Percentiles rank a stretch among this genome's conserved stretches.
phyloP scores from a whole-genome alignment of 176 grass and related monocot species.

The Cenchrus fungigraminus region DNA sequence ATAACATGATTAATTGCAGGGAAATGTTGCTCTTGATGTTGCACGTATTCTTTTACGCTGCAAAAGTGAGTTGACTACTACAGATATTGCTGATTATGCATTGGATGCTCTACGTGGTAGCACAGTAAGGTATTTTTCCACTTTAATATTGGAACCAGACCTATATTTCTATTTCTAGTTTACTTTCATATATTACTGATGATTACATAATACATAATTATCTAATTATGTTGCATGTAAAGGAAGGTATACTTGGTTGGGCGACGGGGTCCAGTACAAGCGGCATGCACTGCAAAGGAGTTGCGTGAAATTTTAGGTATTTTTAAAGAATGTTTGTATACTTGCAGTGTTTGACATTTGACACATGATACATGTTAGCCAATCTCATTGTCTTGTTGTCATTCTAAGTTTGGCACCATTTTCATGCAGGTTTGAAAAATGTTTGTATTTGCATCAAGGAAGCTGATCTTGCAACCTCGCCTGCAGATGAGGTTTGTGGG shows the following conservation, averaged over 20 bases:
- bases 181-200: slow-evolving; percentile 23
- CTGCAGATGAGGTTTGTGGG: slow-evolving; percentile 68
- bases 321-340: slow-evolving; percentile 9
- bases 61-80: slow-evolving; percentile 70
- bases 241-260: slow-evolving; percentile 93
- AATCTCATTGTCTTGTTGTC: slow-evolving; percentile 9
- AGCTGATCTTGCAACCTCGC: slow-evolving; percentile 54
- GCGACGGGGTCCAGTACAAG: slow-evolving; percentile 82
- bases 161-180: slow-evolving; percentile 11
- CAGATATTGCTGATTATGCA: slow-evolving; percentile 89
- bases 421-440: slow-evolving; percentile 75
- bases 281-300: slow-evolving; percentile 92
- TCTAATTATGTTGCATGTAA: slow-evolving; percentile 38
- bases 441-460: slow-evolving; percentile 64
- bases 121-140: slow-evolving; percentile 64
- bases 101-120: slow-evolving; percentile 66
- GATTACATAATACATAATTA: slow-evolving; percentile 29
- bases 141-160: not conserved
- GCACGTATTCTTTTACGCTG: slow-evolving; percentile 82
- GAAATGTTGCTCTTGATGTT: slow-evolving; percentile 98
- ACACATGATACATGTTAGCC: not conserved
- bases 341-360: slow-evolving; percentile 22
- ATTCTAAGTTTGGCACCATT: slow-evolving; percentile 15
- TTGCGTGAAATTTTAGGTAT: slow-evolving; percentile 88
- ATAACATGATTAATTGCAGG: slow-evolving; percentile 47